A percentile compares a stretch with the other conserved stretches of the same genome.
Evolutionary conservation across 2,329 filamentous ascomycete species (phyloP).

Genomic region (Penicillium sp.): DNA sequence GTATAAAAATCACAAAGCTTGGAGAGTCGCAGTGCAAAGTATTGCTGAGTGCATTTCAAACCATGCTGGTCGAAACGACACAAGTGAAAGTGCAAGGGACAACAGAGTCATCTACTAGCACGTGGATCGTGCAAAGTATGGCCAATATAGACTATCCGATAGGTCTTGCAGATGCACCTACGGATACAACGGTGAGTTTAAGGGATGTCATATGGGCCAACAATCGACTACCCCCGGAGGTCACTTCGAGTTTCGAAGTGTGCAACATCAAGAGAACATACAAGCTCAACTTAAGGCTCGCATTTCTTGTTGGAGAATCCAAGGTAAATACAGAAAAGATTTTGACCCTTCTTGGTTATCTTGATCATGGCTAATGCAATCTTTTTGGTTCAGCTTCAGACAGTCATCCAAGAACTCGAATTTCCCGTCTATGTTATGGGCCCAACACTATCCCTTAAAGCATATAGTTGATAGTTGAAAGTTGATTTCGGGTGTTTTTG

Average conservation of each 20-base stretch:
- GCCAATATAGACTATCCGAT: constrained; percentile 11
- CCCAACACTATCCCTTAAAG: neutral
- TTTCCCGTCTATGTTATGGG: constrained; percentile 19
- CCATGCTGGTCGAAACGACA: constrained; percentile 23
- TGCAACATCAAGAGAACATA: constrained; percentile 21
- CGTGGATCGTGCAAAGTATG: constrained; percentile 20
- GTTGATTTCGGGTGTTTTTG: too few relatives aligned
- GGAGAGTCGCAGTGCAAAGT: neutral
- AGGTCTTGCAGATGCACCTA: neutral
- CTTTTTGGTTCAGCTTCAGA: neutral
- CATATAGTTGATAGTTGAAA: neutral
- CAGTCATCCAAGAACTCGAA: constrained; percentile 16
- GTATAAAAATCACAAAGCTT: constrained; percentile 12
- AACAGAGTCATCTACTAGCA: constrained; percentile 5
- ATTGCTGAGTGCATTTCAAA: constrained; percentile 18
- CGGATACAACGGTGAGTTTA: neutral
- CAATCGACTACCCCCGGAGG: constrained; percentile 8
- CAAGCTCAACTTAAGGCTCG: constrained; percentile 14
- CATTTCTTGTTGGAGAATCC: constrained; percentile 8
- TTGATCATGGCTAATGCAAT: neutral
- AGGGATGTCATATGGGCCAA: neutral
- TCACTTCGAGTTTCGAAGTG: constrained; percentile 19
- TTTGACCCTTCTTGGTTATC: neutral
- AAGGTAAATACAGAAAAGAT: constrained; percentile 7
- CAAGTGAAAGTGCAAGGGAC: constrained; percentile 11